These are phyloP conservation scores for Bryoglossum gracile DNA, from an alignment of 495 filamentous ascomycete species.

Conservation along the genomic window DNA sequence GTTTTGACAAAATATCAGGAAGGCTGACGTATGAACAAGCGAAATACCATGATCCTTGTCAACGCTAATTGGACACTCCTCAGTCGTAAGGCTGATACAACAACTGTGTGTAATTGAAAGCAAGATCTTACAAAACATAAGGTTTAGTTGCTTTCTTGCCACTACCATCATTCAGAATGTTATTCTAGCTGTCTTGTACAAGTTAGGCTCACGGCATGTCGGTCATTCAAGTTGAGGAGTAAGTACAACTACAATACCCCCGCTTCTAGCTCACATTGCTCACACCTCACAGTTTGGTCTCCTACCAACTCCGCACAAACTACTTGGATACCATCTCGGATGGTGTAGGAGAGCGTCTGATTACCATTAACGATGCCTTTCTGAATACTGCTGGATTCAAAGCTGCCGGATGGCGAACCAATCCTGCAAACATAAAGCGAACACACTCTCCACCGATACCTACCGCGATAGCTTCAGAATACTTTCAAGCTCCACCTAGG, in stretches of 20 bases:
- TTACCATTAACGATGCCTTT: slow-evolving; percentile 82
- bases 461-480: slow-evolving; percentile 81
- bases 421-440: slow-evolving; percentile 70
- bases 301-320: slow-evolving; percentile 86
- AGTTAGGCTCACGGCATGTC: slow-evolving; percentile 53
- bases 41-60: too few relatives aligned
- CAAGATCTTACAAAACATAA: too few relatives aligned
- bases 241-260: slow-evolving; percentile 40
- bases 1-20: too few relatives aligned
- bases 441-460: slow-evolving; percentile 96
- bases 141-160: too few relatives aligned
- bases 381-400: slow-evolving; percentile 95
- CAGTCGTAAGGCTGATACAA: slow-evolving; percentile 17
- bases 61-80: too few relatives aligned
- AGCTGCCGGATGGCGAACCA: slow-evolving; percentile 83
- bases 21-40: too few relatives aligned
- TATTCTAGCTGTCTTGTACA: slow-evolving; percentile 3
- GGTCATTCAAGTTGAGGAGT: slow-evolving; percentile 96
- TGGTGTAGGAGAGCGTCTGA: slow-evolving; percentile 90
- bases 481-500: slow-evolving; percentile 67
- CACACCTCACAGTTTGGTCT: slow-evolving; percentile 73
- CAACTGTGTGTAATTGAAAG: too few relatives aligned
- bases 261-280: too few relatives aligned
- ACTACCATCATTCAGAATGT: too few relatives aligned
- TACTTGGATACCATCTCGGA: slow-evolving; percentile 89